These are phyloP conservation scores for Magnaporthales sp. DNA, from an alignment of 2,329 filamentous ascomycete genomes.

Conservation along the genomic window DNA sequence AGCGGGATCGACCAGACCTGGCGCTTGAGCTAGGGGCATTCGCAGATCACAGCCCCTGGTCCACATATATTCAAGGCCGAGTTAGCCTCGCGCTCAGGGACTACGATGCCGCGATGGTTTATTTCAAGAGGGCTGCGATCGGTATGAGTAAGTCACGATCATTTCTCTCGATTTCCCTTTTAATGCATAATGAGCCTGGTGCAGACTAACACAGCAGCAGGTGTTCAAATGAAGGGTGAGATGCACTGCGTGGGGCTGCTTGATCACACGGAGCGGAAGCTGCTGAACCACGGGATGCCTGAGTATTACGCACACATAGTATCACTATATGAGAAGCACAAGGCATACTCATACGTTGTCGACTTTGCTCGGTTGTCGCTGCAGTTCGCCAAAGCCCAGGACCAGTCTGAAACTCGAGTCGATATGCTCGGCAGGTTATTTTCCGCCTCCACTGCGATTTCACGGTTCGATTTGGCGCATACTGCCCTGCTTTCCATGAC, in stretches of 20 bases:
- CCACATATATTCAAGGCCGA: conserved; percentile 77
- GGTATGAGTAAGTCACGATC: conserved; percentile 60
- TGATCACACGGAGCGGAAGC: conserved; percentile 63
- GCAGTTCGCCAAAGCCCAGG: conserved; percentile 39
- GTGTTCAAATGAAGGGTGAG: conserved; percentile 35
- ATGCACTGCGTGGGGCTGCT: conserved; percentile 59
- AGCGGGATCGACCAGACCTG: conserved; percentile 50
- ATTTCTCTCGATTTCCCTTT: neutral
- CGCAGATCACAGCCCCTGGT: conserved; percentile 49
- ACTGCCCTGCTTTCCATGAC: conserved; percentile 66
- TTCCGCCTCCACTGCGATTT: conserved; percentile 68
- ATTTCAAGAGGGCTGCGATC: conserved; percentile 77
- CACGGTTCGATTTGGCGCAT: conserved; percentile 76
- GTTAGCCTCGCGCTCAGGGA: conserved; percentile 67
- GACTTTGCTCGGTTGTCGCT: conserved; percentile 75
- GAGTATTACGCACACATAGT: conserved; percentile 85
- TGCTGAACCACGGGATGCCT: conserved; percentile 63
- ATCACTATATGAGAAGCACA: conserved; percentile 69
- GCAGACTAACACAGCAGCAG: conserved; percentile 19
- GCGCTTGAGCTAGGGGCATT: conserved; percentile 49
- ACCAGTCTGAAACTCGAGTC: conserved; percentile 33
- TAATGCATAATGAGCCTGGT: neutral
- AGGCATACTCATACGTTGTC: conserved; percentile 70
- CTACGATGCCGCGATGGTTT: conserved; percentile 60
- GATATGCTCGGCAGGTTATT: conserved; percentile 81